Conservation (phyloP, 2,329 filamentous ascomycete genomes). For the Blastomyces gilchristii region DNA sequence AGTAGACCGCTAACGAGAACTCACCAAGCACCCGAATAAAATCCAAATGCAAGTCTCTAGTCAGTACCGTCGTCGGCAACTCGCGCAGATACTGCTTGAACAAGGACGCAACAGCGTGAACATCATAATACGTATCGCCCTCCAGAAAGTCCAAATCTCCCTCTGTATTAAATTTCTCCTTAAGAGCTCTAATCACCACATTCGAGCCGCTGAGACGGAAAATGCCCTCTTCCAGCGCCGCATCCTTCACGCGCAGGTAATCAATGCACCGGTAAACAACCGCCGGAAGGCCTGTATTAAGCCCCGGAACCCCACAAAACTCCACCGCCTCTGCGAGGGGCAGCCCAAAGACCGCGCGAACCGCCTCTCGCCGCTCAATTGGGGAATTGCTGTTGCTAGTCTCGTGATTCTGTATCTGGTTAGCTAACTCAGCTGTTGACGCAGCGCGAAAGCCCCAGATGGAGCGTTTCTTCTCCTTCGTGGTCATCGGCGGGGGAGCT, state of each 20-base stretch:
- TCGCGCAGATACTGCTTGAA: slow-evolving; percentile 91
- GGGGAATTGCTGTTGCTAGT: slow-evolving; percentile 37
- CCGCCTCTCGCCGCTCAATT: slow-evolving; percentile 42
- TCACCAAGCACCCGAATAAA: slow-evolving; percentile 68
- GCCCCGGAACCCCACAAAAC: slow-evolving; percentile 56
- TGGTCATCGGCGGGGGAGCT: slow-evolving; percentile 34
- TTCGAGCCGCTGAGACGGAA: slow-evolving; percentile 97
- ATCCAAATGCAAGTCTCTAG: slow-evolving; percentile 77
- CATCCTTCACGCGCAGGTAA: slow-evolving; percentile 75
- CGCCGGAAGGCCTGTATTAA: slow-evolving; percentile 68
- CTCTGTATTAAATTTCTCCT: slow-evolving; percentile 87
- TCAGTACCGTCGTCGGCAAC: slow-evolving; percentile 81
- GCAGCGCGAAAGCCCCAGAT: slow-evolving; percentile 56
- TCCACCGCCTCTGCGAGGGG: slow-evolving; percentile 77
- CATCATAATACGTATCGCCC: slow-evolving; percentile 72
- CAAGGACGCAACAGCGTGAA: slow-evolving; percentile 88
- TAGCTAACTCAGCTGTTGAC: slow-evolving; percentile 56
- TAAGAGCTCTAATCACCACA: slow-evolving; percentile 78
- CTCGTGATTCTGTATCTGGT: slow-evolving; percentile 25
- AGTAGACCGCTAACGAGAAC: slow-evolving; percentile 15
- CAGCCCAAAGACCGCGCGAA: slow-evolving; percentile 72
- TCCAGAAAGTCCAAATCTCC: slow-evolving; percentile 84
- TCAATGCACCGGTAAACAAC: slow-evolving; percentile 94
- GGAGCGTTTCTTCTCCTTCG: slow-evolving; percentile 72
- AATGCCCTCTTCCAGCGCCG: slow-evolving; percentile 80